phyloP scores from a whole-genome alignment of 2,329 filamentous ascomycete genomes.

The Trichoderma arundinaceum region DNA sequence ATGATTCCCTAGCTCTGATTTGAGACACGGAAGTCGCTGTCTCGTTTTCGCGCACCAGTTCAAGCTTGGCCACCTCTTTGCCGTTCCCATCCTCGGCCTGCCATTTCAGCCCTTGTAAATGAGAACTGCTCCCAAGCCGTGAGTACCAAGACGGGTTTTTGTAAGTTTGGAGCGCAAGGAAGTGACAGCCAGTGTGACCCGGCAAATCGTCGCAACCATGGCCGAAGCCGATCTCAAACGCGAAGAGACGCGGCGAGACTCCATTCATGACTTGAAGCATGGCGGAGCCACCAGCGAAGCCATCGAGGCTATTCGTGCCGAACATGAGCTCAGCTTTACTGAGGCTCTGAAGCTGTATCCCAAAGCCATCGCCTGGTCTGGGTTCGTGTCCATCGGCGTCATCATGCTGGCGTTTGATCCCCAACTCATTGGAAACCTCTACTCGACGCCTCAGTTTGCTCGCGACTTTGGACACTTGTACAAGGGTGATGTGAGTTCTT shows the following conservation, averaged over 20 bases:
- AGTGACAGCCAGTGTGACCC: too few species aligned
- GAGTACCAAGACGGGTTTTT: too few species aligned
- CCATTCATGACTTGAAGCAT: conserved; percentile 5
- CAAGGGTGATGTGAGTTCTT: conserved; percentile 40
- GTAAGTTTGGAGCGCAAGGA: background rate
- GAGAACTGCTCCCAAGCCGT: background rate
- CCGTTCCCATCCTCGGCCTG: background rate
- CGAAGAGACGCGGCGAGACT: conserved; percentile 19
- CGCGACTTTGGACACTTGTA: conserved; percentile 60
- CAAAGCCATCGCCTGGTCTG: conserved; percentile 58
- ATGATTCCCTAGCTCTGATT: background rate
- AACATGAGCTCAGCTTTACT: conserved; percentile 49
- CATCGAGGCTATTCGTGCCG: conserved; percentile 48
- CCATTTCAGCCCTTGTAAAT: background rate
- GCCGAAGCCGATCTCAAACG: conserved; percentile 19
- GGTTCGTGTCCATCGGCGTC: conserved; percentile 64
- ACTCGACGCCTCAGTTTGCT: conserved; percentile 63
- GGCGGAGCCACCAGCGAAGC: conserved; percentile 27
- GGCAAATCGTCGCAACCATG: background rate
- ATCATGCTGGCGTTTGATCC: conserved; percentile 69
- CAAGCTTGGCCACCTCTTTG: background rate
- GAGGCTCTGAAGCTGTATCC: conserved; percentile 53
- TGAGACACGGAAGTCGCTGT: background rate
- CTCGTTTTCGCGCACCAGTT: background rate
- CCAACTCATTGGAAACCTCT: conserved; percentile 67